A percentile compares a stretch with the other conserved stretches of the same genome.
Evolutionary conservation across 78 protist species (phyloP).

Genomic region (Planoprotostelium fungivorum): DNA sequence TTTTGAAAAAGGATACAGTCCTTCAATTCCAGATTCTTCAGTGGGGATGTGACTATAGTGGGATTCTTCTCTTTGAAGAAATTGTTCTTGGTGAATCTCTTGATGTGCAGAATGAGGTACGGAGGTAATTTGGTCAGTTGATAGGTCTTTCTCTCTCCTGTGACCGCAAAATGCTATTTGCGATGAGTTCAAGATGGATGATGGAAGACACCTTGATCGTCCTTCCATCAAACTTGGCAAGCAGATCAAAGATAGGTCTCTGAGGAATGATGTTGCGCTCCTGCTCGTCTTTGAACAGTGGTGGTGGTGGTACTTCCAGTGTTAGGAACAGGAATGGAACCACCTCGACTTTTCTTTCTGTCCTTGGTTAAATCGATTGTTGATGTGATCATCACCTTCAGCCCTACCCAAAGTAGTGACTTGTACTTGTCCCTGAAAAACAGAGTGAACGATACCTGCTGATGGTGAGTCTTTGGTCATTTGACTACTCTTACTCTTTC

Average conservation of each 20-base stretch:
- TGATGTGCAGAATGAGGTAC: slow-evolving; percentile 80
- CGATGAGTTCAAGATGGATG: not conserved
- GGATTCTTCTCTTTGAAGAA: slow-evolving; percentile 85
- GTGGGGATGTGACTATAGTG: slow-evolving; percentile 91
- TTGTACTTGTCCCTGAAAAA: slow-evolving; percentile 67
- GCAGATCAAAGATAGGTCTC: slow-evolving; percentile 53
- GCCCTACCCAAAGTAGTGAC: slow-evolving; percentile 10
- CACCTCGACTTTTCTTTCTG: not conserved
- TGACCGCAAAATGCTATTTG: not conserved
- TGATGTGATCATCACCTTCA: not conserved
- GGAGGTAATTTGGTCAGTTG: slow-evolving; percentile 66
- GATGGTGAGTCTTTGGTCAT: slow-evolving; percentile 9
- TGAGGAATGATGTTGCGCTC: slow-evolving; percentile 43
- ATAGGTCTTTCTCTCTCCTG: slow-evolving; percentile 53
- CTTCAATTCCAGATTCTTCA: slow-evolving; percentile 78
- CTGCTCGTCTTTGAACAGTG: slow-evolving; percentile 82
- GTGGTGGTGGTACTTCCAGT: slow-evolving; percentile 89
- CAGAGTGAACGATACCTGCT: slow-evolving; percentile 35
- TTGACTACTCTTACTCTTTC: not conserved
- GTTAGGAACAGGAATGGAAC: slow-evolving; percentile 52
- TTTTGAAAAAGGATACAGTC: slow-evolving; percentile 39
- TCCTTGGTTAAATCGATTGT: not conserved
- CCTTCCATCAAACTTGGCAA: slow-evolving; percentile 78
- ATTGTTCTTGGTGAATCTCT: slow-evolving; percentile 84
- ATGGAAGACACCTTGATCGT: slow-evolving; percentile 1